Evolutionary conservation across 2,329 filamentous ascomycete genomes (phyloP).

Genomic region (Mycogone perniciosa): DNA sequence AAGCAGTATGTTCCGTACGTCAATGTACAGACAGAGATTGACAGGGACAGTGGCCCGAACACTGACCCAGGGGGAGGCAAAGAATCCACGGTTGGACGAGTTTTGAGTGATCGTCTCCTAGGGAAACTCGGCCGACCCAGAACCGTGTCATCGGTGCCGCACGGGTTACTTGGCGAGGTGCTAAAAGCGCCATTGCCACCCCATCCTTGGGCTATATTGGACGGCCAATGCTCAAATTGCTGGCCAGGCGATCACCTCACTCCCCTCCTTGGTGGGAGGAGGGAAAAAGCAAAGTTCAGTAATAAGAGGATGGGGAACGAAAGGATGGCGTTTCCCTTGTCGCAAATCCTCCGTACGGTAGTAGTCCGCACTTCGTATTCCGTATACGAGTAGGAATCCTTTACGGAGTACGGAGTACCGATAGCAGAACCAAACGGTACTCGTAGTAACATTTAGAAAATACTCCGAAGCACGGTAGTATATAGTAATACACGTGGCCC

Average conservation of each 20-base stretch:
- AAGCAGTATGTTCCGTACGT: neutral
- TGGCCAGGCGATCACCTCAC: neutral
- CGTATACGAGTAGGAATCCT: too few relatives aligned
- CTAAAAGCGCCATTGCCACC: constrained; percentile 6
- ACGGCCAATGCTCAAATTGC: neutral
- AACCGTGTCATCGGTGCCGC: constrained; percentile 26
- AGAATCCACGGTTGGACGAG: neutral
- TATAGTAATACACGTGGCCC: neutral
- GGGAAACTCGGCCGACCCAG: constrained; percentile 21
- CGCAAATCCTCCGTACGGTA: too few relatives aligned
- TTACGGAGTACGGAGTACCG: too few relatives aligned
- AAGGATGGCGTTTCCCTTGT: too few relatives aligned
- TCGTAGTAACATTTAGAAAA: neutral
- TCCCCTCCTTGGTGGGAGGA: neutral
- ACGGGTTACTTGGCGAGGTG: constrained; percentile 5
- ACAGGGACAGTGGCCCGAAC: too few relatives aligned
- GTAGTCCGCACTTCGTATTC: too few relatives aligned
- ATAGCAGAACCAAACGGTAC: too few relatives aligned
- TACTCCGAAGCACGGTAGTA: neutral
- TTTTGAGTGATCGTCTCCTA: constrained; percentile 7
- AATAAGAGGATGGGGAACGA: too few relatives aligned
- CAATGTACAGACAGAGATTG: neutral
- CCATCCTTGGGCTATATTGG: neutral
- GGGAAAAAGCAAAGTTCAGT: neutral
- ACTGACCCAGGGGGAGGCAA: neutral